phyloP scores from a whole-genome alignment of 2,329 filamentous ascomycete species.

The Rasamsonia emersonii region DNA sequence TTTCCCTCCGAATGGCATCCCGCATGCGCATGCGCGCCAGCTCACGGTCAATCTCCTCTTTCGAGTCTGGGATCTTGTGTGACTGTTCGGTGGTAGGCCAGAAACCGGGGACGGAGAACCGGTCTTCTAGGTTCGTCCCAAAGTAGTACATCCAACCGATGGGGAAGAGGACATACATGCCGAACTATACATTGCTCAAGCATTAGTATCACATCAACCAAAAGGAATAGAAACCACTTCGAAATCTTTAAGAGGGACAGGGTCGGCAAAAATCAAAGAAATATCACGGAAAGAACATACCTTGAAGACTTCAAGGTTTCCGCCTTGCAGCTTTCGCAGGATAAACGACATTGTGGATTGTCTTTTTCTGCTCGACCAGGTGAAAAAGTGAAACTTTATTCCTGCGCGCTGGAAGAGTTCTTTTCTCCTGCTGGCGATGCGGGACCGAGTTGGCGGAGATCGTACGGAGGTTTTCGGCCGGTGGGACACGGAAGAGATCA shows the following conservation, averaged over 20 bases:
- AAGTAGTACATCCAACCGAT: constrained; percentile 99
- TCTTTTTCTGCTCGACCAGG: no score
- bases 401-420: no score
- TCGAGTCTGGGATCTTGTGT: constrained; percentile 45
- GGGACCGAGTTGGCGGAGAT: no score
- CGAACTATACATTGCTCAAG: constrained; percentile 71
- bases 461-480: no score
- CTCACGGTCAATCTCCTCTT: constrained; percentile 63
- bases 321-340: constrained; percentile 58
- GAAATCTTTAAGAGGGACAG: no score
- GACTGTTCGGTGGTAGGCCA: constrained; percentile 66
- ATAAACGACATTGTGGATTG: constrained; percentile 28
- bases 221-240: no score
- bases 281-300: constrained; percentile 38
- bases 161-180: constrained; percentile 97
- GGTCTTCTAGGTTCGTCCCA: constrained; percentile 90
- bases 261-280: no score
- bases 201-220: no score
- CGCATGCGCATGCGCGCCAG: constrained; percentile 56
- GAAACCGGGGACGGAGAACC: constrained; percentile 83
- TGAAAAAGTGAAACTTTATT: no score
- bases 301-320: constrained; percentile 94
- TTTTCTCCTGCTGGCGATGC: no score
- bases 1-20: constrained; percentile 42
- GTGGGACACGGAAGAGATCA: no score